Percentiles rank a stretch among this genome's conserved stretches.
Evolutionary conservation across 768 basidiomycete genomes (phyloP).

Genomic region (Tulasnella sp.): DNA sequence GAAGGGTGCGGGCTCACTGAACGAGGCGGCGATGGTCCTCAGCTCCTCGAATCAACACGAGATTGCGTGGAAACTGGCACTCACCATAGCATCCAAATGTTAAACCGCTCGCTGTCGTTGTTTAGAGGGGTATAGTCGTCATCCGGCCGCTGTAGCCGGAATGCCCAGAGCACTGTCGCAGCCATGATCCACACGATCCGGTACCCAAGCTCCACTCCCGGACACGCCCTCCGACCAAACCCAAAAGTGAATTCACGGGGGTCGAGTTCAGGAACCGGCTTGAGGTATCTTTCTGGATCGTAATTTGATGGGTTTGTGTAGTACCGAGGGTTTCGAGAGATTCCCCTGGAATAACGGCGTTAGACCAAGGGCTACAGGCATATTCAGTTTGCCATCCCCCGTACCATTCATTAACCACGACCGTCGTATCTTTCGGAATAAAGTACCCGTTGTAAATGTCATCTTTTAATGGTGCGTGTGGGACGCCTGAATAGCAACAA

Average conservation of each 20-base stretch:
- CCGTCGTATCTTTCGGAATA: slow-evolving; percentile 8
- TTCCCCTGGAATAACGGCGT: background rate
- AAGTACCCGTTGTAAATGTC: slow-evolving; percentile 26
- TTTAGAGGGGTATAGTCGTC: background rate
- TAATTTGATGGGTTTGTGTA: slow-evolving; percentile 5
- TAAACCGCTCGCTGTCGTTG: background rate
- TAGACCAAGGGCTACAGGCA: background rate
- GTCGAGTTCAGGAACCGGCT: background rate
- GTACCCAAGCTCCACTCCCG: slow-evolving; percentile 1
- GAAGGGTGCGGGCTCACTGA: background rate
- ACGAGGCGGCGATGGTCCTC: no score
- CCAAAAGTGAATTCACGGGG: slow-evolving; percentile 11
- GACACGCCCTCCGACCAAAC: slow-evolving; percentile 13
- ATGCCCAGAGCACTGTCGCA: background rate
- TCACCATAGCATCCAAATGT: background rate
- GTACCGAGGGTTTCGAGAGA: background rate
- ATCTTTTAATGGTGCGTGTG: slow-evolving; percentile 16
- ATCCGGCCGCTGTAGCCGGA: background rate
- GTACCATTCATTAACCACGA: slow-evolving; percentile 13
- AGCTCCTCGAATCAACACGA: background rate
- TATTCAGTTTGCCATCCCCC: background rate
- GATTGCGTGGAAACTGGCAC: background rate
- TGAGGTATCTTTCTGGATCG: slow-evolving; percentile 22
- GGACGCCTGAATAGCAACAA: background rate
- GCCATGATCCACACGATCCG: slow-evolving; percentile 6